Conservation (phyloP, 805 yeast species). For the Vanderwaltozyma yarrowii region DNA sequence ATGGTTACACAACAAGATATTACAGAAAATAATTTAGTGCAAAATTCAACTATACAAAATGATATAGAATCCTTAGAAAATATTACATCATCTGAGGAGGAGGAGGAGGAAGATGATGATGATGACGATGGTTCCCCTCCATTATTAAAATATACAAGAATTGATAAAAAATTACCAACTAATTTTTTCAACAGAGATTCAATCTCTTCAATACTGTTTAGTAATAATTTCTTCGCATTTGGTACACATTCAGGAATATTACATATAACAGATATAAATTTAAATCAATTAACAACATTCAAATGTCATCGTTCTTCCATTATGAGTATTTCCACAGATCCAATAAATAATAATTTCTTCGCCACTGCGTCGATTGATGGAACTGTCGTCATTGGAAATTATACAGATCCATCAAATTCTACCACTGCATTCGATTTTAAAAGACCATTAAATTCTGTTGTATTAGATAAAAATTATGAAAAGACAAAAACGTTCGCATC, state of each 20-base stretch:
- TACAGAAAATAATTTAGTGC: too few relatives aligned
- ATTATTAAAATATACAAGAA: slow-evolving; percentile 59
- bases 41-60: too few relatives aligned
- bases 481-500: slow-evolving; percentile 58
- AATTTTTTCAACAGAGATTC: slow-evolving; percentile 68
- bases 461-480: slow-evolving; percentile 60
- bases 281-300: slow-evolving; percentile 56
- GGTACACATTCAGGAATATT: slow-evolving; percentile 87
- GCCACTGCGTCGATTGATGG: slow-evolving; percentile 95
- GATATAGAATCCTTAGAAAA: too few relatives aligned
- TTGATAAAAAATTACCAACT: slow-evolving; percentile 53
- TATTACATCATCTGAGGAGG: slow-evolving; percentile 25
- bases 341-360: slow-evolving; percentile 56
- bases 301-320: slow-evolving; percentile 83
- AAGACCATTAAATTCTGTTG: slow-evolving; percentile 82
- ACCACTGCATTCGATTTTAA: slow-evolving; percentile 67
- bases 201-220: slow-evolving; percentile 57
- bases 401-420: slow-evolving; percentile 45
- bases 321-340: slow-evolving; percentile 42
- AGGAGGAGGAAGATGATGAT: slow-evolving; percentile 31
- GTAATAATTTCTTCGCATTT: slow-evolving; percentile 55
- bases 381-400: slow-evolving; percentile 70
- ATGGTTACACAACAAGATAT: too few relatives aligned
- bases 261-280: slow-evolving; percentile 47
- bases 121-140: slow-evolving; percentile 59